These are phyloP conservation scores for Amphibolis antarctica DNA, from an alignment of 106 monocot species.

Conservation along the genomic window DNA sequence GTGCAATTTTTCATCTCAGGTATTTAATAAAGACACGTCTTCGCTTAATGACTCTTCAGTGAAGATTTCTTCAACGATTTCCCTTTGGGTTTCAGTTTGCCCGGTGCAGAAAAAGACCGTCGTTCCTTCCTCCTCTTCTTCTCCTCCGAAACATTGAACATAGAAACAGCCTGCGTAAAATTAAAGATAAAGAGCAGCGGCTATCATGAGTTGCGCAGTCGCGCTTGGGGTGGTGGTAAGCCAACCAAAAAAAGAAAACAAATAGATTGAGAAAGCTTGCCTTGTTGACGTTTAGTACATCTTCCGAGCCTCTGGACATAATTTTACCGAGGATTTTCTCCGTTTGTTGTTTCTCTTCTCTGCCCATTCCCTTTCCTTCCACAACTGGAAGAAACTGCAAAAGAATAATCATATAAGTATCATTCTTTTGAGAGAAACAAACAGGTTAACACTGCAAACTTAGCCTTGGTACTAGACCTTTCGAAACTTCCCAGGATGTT, in stretches of 20 bases:
- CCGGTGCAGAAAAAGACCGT: not conserved
- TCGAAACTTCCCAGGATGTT: conserved; percentile 72
- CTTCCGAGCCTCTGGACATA: conserved; percentile 50
- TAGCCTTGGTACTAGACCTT: conserved; percentile 32
- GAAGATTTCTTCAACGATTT: conserved; percentile 25
- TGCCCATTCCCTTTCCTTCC: conserved; percentile 83
- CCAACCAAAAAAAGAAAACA: not conserved
- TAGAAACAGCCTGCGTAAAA: conserved; percentile 18
- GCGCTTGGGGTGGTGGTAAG: not conserved
- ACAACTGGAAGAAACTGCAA: conserved; percentile 83
- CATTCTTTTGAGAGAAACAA: not conserved
- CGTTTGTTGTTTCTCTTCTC: conserved; percentile 72
- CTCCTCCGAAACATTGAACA: conserved; percentile 20
- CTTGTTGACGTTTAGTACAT: conserved; percentile 87
- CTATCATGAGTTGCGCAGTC: not conserved
- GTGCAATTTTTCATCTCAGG: not conserved
- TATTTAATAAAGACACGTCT: not conserved
- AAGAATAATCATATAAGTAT: not conserved
- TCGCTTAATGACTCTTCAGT: conserved; percentile 6
- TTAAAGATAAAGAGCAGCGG: not conserved
- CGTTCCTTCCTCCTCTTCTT: conserved; percentile 21
- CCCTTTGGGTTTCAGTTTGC: conserved; percentile 21
- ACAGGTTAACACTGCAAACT: not conserved
- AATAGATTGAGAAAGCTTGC: conserved; percentile 14
- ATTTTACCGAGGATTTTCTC: conserved; percentile 74